Percentiles rank a stretch among this genome's conserved stretches.
Evolutionary conservation across 2,329 filamentous ascomycete genomes (phyloP).

Genomic region (Nakataea oryzae): DNA sequence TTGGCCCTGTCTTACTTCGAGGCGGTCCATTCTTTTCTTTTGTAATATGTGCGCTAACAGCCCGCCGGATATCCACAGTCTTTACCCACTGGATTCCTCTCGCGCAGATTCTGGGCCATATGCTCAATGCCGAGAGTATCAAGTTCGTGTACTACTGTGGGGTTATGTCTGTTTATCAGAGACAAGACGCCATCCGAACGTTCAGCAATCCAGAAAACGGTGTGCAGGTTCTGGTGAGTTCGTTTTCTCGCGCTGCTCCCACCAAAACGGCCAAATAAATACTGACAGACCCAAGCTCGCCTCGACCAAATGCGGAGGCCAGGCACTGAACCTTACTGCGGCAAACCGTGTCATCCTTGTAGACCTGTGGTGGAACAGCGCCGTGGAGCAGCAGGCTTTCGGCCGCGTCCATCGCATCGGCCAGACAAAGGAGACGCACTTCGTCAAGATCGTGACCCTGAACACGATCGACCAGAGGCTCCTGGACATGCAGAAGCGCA

Average conservation of each 20-base stretch:
- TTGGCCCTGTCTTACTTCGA: background rate
- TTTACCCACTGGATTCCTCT: slow-evolving; percentile 23
- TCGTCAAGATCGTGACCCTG: slow-evolving; percentile 45
- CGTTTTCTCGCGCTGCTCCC: background rate
- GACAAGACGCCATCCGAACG: slow-evolving; percentile 6
- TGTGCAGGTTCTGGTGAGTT: slow-evolving; percentile 24
- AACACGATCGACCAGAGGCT: slow-evolving; percentile 50
- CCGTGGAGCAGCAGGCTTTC: slow-evolving; percentile 51
- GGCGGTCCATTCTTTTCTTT: background rate
- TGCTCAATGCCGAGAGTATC: slow-evolving; percentile 18
- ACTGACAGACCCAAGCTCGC: slow-evolving; percentile 18
- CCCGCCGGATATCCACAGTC: slow-evolving; percentile 13
- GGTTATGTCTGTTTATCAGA: slow-evolving; percentile 8
- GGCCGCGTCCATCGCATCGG: slow-evolving; percentile 54
- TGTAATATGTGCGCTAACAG: background rate
- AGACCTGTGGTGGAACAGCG: slow-evolving; percentile 52
- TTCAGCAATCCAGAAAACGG: slow-evolving; percentile 12
- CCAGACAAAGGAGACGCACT: slow-evolving; percentile 47
- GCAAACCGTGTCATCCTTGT: slow-evolving; percentile 43
- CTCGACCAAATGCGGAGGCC: slow-evolving; percentile 21
- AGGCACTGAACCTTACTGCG: slow-evolving; percentile 27
- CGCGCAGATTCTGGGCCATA: slow-evolving; percentile 21
- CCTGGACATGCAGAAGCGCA: slow-evolving; percentile 41
- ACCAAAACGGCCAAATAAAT: background rate
- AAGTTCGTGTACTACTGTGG: slow-evolving; percentile 27